Evolutionary conservation across 1,139 yeast species (phyloP).

Genomic region (Debaryomyces coudertii): DNA sequence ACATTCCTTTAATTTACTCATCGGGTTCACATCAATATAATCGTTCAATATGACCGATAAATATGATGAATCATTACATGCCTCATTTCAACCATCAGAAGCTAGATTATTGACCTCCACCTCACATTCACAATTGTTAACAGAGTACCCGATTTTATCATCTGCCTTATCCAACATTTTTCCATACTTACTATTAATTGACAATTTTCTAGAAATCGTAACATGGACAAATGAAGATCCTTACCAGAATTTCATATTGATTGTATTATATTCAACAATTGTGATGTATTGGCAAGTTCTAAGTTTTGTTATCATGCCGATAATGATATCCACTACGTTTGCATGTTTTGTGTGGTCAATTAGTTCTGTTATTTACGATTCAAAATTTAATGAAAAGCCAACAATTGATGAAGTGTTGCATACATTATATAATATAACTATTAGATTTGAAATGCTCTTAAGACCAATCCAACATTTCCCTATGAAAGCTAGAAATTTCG

Average conservation of each 20-base stretch:
- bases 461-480: slow-evolving; percentile 43
- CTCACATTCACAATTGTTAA: slow-evolving; percentile 33
- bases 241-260: slow-evolving; percentile 49
- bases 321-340: slow-evolving; percentile 36
- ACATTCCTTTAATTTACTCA: neutral
- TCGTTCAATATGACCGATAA: slow-evolving; percentile 5
- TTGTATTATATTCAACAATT: slow-evolving; percentile 41
- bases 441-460: slow-evolving; percentile 48
- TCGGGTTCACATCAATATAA: neutral
- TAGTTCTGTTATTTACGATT: slow-evolving; percentile 46
- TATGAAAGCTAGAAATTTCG: slow-evolving; percentile 28
- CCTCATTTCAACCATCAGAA: slow-evolving; percentile 43
- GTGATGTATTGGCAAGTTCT: slow-evolving; percentile 51
- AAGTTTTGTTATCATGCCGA: slow-evolving; percentile 41
- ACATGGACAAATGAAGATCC: slow-evolving; percentile 63
- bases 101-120: slow-evolving; percentile 32
- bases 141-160: slow-evolving; percentile 50
- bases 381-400: slow-evolving; percentile 50
- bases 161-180: slow-evolving; percentile 51
- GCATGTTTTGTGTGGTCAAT: slow-evolving; percentile 51
- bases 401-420: slow-evolving; percentile 60
- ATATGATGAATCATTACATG: slow-evolving; percentile 23
- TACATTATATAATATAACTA: slow-evolving; percentile 52
- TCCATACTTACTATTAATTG: slow-evolving; percentile 51
- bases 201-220: slow-evolving; percentile 45